Base-by-base conservation (phyloP, 176 grass and related monocot species). In the Typha latifolia region DNA sequence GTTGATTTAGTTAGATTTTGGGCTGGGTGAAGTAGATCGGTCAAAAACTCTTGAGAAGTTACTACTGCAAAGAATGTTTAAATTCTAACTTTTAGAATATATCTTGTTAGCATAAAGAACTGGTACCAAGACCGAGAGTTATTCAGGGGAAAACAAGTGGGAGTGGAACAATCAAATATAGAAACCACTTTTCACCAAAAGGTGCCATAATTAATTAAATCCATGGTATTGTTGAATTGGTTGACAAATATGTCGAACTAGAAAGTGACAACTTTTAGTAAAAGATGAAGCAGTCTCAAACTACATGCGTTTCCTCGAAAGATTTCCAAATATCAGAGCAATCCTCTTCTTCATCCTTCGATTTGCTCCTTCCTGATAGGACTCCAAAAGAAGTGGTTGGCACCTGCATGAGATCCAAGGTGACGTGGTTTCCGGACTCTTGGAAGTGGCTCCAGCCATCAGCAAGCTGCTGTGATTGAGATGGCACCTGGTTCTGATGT, bases 391-490 rank as follows among this genome's bases (percentile, higher is more conserved):
- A 62, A 32, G 61, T 32, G 73, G 19, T 63, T 18, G 47, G 55
- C 47, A 77, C 69, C 78, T 96, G 87, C 91, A 96, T 96, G 21
- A 96, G 84, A 70, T 88, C 82, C 29, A 96, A 80, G n/a, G 85
- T 91, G 6, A 88, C 76, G 62, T 91, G 88, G 5, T 72, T 78
- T 19, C 62, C 72, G 15, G 66, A 64, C 3, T 22, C 69, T 2
- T 71, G 50, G 51, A 76, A 72, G 27, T 43, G 65, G 12, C 52
- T 23, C 52, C 48, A 69, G 9, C 69, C 61, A 49, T 63, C 67
- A 53, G 64, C 13, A 29, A 74, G 19, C 37, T 63, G 62, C 3
- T 18, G 52, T 26, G 51, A 2, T 4, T 48, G 27, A 2, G 51
- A 4, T 15, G 32, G 18, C 5, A 49, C 51, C 29, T 64, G 69